Evolutionary conservation across 1,139 yeast species (phyloP).

Genomic region (Geotrichum histeridarum): DNA sequence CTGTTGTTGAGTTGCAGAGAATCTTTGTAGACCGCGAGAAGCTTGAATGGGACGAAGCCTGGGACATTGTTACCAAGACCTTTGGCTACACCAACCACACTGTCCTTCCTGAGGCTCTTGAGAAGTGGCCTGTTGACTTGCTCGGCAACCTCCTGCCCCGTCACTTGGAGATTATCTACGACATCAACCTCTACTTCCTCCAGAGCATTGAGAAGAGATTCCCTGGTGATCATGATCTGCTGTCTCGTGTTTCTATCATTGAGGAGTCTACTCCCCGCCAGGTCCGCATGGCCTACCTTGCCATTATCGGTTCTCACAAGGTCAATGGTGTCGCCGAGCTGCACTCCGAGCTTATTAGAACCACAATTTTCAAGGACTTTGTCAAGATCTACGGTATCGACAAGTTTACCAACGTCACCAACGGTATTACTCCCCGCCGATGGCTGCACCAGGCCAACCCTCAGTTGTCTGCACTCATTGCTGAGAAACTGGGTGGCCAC

Average conservation of each 20-base stretch:
- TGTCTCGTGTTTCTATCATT: constrained; percentile 71
- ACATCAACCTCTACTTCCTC: constrained; percentile 74
- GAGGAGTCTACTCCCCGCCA: constrained; percentile 78
- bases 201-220: constrained; percentile 68
- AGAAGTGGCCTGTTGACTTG: constrained; percentile 89
- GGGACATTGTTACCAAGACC: constrained; percentile 74
- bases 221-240: constrained; percentile 62
- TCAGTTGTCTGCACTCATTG: constrained; percentile 62
- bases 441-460: constrained; percentile 96
- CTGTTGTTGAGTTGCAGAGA: constrained; percentile 85
- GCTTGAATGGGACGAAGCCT: constrained; percentile 75
- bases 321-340: constrained; percentile 95
- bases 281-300: constrained; percentile 88
- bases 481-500: constrained; percentile 65
- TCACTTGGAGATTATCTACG: constrained; percentile 86
- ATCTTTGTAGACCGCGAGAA: constrained; percentile 79
- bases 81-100: constrained; percentile 95
- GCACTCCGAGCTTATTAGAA: constrained; percentile 84
- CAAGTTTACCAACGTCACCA: constrained; percentile 86
- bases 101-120: constrained; percentile 90
- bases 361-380: constrained; percentile 87
- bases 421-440: constrained; percentile 94
- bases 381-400: constrained; percentile 75
- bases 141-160: constrained; percentile 78
- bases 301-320: constrained; percentile 86